Base-by-base conservation (phyloP, 2,329 filamentous ascomycete species). In the Aspergillus brunneoviolaceus region DNA sequence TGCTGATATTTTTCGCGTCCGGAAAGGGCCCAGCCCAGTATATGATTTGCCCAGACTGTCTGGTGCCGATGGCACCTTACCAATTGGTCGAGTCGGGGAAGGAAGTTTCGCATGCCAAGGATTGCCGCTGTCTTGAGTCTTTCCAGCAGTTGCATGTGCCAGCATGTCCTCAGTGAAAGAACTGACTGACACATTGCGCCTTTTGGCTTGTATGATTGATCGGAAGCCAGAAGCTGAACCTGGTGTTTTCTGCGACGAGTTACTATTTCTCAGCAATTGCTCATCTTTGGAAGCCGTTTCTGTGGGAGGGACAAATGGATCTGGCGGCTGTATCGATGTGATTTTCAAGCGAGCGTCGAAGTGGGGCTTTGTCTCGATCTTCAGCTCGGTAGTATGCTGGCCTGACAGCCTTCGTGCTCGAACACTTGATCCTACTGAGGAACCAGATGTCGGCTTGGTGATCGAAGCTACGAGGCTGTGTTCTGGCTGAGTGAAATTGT, bases 401-500 rank as follows among this genome's bases (percentile, higher is more conserved):
- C 89, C 90, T 3, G 93, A 96, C 33, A 96, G 79, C 63, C 93
- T 85, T 61, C 93, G 85, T 67, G 84, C 91, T 56, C 91, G 85
- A 55, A 96, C 90, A 47, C 87, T 82, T 59, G 75, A 75, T 23
- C 51, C 56, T 9, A 55, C 51, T n/a, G 21, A 45, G 45, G 57
- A 45, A 23, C 42, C 55, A 49, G 55, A 53, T 10, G 55, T 21
- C 14, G 58, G 42, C 25, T 62, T 61, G 9, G 61, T 39, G 25
- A 53, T 31, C 10, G 47, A 19, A 10, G 57, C 19, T 29, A 35
- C 31, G 50, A 29, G 42, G 21, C 21, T 54, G 12, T 65, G 14
- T 83, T 83, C 74, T 82, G 82, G 25, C 29, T 45, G 45, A 73
- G 69, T 55, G 72, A 73, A 12, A 75, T 74, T 39, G 74, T 61